These are phyloP conservation scores for Ganoderma boninense DNA, from an alignment of 1,284 basidiomycete species.

Conservation along the genomic window DNA sequence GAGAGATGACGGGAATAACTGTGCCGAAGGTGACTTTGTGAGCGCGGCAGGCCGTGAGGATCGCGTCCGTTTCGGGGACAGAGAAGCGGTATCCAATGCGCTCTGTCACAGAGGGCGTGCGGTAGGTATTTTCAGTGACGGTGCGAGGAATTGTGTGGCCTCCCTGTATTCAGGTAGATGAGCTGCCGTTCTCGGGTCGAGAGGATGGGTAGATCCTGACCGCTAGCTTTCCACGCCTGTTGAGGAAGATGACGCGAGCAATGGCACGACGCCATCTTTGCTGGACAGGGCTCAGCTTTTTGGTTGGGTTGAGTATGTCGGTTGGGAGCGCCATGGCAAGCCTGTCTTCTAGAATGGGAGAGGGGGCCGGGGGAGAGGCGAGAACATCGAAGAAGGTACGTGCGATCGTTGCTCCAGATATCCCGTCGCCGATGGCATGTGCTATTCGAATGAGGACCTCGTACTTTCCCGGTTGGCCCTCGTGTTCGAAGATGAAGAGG, in stretches of 20 bases:
- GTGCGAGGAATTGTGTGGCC: conserved; percentile 61
- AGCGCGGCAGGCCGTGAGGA: conserved; percentile 50
- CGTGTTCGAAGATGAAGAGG: conserved; percentile 23
- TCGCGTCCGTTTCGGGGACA: conserved; percentile 39
- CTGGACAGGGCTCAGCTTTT: conserved; percentile 43
- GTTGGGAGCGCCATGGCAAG: conserved; percentile 43
- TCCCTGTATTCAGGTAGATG: conserved; percentile 48
- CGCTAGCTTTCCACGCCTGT: conserved; percentile 40
- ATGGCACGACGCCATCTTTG: conserved; percentile 59
- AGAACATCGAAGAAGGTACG: conserved; percentile 57
- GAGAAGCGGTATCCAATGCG: conserved; percentile 24
- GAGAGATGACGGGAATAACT: conserved; percentile 57
- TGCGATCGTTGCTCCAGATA: conserved; percentile 51
- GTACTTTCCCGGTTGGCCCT: conserved; percentile 37
- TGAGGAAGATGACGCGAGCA: conserved; percentile 47
- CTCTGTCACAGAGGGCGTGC: conserved; percentile 47
- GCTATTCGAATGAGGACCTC: conserved; percentile 54
- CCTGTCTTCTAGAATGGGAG: conserved; percentile 46
- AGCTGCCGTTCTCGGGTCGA: neutral
- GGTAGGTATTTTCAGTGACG: conserved; percentile 43
- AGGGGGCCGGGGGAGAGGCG: conserved; percentile 32
- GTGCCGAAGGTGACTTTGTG: conserved; percentile 59
- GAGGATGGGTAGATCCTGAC: conserved; percentile 5
- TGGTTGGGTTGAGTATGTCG: conserved; percentile 11
- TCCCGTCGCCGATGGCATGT: conserved; percentile 59